Conservation (phyloP, 164 flowering plant species). For the Liriodendron chinense region DNA sequence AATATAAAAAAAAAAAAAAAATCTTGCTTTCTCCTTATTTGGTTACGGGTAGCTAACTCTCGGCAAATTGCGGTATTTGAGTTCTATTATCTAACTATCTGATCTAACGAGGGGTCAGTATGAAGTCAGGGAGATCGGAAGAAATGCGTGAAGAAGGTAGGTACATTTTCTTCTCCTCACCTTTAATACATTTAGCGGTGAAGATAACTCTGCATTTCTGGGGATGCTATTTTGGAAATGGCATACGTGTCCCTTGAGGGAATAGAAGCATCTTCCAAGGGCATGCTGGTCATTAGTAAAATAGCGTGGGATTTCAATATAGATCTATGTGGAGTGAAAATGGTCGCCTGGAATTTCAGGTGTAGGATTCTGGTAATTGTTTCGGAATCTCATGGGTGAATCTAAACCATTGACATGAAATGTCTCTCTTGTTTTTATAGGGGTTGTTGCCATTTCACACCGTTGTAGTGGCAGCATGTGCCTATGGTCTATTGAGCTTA, state of each 20-base stretch:
- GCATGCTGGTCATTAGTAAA: neutral
- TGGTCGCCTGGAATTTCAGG: neutral
- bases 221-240: neutral
- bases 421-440: too few relatives aligned
- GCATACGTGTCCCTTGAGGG: neutral
- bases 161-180: slow-evolving; percentile 10
- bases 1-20: too few relatives aligned
- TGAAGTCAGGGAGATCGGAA: slow-evolving; percentile 87
- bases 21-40: too few relatives aligned
- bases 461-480: too few relatives aligned
- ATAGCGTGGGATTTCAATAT: neutral
- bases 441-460: too few relatives aligned
- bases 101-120: slow-evolving; percentile 70
- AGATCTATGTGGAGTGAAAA: neutral
- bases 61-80: too few relatives aligned
- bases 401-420: too few relatives aligned
- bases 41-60: too few relatives aligned
- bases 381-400: neutral
- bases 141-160: slow-evolving; percentile 82
- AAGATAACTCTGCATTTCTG: neutral
- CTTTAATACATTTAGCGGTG: neutral
- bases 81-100: too few relatives aligned
- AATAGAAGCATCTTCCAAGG: neutral
- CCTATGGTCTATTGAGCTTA: too few relatives aligned
- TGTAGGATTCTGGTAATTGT: neutral